These are phyloP conservation scores for Phellopilus nigrolimitatus DNA, from an alignment of 1,284 basidiomycete genomes.

Conservation along the genomic window DNA sequence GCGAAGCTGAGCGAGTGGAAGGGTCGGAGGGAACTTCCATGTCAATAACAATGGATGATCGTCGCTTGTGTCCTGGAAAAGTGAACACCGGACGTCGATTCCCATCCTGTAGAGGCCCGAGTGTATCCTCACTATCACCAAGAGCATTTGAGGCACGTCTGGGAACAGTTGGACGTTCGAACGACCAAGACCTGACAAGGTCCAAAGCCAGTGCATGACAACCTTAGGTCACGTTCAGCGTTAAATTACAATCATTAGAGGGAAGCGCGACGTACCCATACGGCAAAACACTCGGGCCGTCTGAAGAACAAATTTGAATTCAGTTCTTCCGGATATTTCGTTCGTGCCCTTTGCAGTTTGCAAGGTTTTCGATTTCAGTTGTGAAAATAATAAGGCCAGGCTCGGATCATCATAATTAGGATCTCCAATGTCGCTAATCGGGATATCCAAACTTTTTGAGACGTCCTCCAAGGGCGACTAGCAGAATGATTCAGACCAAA, in stretches of 20 bases:
- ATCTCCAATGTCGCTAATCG: slow-evolving; percentile 66
- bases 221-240: slow-evolving; percentile 44
- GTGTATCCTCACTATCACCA: slow-evolving; percentile 19
- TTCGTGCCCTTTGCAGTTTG: slow-evolving; percentile 89
- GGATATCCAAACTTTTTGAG: slow-evolving; percentile 48
- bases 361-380: slow-evolving; percentile 82
- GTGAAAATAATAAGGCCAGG: slow-evolving; percentile 85
- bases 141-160: slow-evolving; percentile 28
- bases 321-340: slow-evolving; percentile 80
- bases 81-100: slow-evolving; percentile 47
- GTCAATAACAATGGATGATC: slow-evolving; percentile 78
- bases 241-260: slow-evolving; percentile 12
- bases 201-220: slow-evolving; percentile 87
- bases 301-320: slow-evolving; percentile 93
- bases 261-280: slow-evolving; percentile 66
- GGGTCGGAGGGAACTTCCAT: slow-evolving; percentile 73
- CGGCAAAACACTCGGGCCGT: slow-evolving; percentile 87
- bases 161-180: slow-evolving; percentile 63
- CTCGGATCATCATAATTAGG: slow-evolving; percentile 90
- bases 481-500: neutral
- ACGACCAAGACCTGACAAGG: slow-evolving; percentile 86
- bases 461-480: slow-evolving; percentile 78
- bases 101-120: slow-evolving; percentile 32
- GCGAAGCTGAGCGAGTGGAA: slow-evolving; percentile 52
- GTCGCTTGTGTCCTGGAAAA: slow-evolving; percentile 49